Base-by-base conservation (phyloP, 768 basidiomycete genomes). In the Mycena olivaceomarginata region DNA sequence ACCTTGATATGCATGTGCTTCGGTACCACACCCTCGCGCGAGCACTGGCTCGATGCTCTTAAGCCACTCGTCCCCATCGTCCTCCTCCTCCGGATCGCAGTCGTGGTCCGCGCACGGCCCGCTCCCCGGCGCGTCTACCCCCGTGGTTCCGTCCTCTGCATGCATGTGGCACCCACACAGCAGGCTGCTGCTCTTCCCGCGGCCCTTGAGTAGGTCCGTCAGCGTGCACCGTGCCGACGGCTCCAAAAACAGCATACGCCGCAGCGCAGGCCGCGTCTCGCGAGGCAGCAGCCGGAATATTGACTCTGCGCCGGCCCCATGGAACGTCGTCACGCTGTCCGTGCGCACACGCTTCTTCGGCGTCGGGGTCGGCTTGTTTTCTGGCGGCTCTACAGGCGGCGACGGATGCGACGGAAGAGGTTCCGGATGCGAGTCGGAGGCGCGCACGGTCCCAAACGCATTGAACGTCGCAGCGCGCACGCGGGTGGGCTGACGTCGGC, bases 251-350 rank as follows among this genome's bases (percentile, higher is more conserved):
- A 99, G 89, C 98, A 99, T 99, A 70, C 97, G 92, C 74, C 97
- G 95, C 75, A 99, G 90, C 16, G 95, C 96, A 9, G 94, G 91
- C 53, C 98, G 92, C 16, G 97, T 93, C 86, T 99, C 98, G 70
- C 98, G 94, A 2, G 98, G 98, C 31, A 99, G 90, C 12, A 99
- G 90, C 22, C 98, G 93, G 90, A 99, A 99, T 82, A 99, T 98
- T 10, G 97, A 97, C 84, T 99, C 98, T 39, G 96, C 93, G 22
- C 95, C 94, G 70, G 91, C 91, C 31, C 91, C 92, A 67, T 92
- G 91, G 89, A 92, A 95, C 1, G 96, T 96, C 57, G 91, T 85
- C 67, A 93, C 90, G 79, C 88, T 89, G 77, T 89, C 89, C 37
- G 86, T 86, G 76, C 91, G 90, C 75, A 87, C 86, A 18, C 88